Base-by-base conservation (phyloP, 2,329 filamentous ascomycete species). In the Aspergillus flavus region DNA sequence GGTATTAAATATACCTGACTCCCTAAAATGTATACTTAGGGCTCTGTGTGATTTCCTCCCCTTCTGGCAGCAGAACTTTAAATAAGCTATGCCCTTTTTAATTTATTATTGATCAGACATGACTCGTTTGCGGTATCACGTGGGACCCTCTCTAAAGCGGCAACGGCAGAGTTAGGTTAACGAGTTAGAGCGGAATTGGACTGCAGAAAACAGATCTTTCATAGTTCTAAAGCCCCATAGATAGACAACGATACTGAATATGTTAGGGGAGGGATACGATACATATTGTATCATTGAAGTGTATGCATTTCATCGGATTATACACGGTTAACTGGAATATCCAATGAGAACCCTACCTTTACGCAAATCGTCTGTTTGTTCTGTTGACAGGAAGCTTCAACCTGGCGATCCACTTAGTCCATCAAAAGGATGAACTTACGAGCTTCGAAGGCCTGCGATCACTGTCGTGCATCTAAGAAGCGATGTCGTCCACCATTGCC, bases 391-490 rank as follows among this genome's bases (percentile, higher is more conserved):
- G 11, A 34, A 30, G 4, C 1, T 16, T 36, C 28, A 34, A 12
- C 30, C 16, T 36, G 50, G 28, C 19, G 26, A 21, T 54, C 30
- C 50, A 32, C 21, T 36, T 54, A 7, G 12, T 16, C 14, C 32
- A 55, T 34, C 26, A 16, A 23, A 39, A 55, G 5, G n/a, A 55
- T 55, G 52, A 55, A 55, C 34, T 26, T 55, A 7, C n/a, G 52
- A 55, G 52, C 32, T 55, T 36, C 52, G 6, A 55, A 55, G n/a
- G 52, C 52, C 32, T 55, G 52, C 10, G 52, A 55, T 39, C 52
- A 55, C 52, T 55, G 52, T 34, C 52, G 52, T 55, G 52, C 26
- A 26, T 55, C 52, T 14, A 55, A 55, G 26, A 55, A 55, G 34
- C 52, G 52, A n/a, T 55, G 52, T 26, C 32, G 30, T 26, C 52